phyloP scores from a whole-genome alignment of 2,329 filamentous ascomycete species.

The Geosmithia morbida region DNA sequence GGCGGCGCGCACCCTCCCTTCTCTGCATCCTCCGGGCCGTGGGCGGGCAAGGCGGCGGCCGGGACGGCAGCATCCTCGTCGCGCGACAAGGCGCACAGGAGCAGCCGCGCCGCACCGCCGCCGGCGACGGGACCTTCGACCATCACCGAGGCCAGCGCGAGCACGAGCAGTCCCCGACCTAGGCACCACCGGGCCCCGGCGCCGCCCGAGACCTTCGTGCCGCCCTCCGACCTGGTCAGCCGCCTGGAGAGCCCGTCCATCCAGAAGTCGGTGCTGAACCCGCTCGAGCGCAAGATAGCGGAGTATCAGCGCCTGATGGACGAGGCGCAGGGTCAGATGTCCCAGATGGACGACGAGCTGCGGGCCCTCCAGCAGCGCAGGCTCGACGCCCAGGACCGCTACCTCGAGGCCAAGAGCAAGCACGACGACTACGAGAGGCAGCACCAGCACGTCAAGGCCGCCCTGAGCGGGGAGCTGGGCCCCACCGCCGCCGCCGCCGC shows the following conservation, averaged over 20 bases:
- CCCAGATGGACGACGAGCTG: conserved; percentile 26
- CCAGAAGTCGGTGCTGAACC: conserved; percentile 25
- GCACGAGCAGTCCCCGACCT: not conserved
- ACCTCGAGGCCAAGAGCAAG: conserved; percentile 25
- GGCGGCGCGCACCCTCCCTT: not conserved
- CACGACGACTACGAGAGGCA: conserved; percentile 28
- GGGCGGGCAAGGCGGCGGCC: too few relatives aligned
- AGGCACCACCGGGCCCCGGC: not conserved
- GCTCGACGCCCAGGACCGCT: conserved; percentile 23
- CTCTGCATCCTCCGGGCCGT: not conserved
- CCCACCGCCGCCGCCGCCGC: not conserved
- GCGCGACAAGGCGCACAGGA: not conserved
- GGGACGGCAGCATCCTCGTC: not conserved
- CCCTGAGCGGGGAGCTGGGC: conserved; percentile 22
- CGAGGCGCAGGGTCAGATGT: conserved; percentile 24
- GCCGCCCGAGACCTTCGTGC: not conserved
- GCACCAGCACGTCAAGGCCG: conserved; percentile 24
- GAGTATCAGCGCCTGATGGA: conserved; percentile 27
- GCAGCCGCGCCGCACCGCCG: not conserved
- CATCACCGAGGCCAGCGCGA: not conserved
- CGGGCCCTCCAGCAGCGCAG: conserved; percentile 23
- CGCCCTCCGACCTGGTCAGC: conserved; percentile 11
- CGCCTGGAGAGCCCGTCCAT: conserved; percentile 29
- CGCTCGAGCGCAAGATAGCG: conserved; percentile 26
- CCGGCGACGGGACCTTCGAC: not conserved